phyloP scores from a whole-genome alignment of 495 filamentous ascomycete species.

The Tuber microsphaerosporum region DNA sequence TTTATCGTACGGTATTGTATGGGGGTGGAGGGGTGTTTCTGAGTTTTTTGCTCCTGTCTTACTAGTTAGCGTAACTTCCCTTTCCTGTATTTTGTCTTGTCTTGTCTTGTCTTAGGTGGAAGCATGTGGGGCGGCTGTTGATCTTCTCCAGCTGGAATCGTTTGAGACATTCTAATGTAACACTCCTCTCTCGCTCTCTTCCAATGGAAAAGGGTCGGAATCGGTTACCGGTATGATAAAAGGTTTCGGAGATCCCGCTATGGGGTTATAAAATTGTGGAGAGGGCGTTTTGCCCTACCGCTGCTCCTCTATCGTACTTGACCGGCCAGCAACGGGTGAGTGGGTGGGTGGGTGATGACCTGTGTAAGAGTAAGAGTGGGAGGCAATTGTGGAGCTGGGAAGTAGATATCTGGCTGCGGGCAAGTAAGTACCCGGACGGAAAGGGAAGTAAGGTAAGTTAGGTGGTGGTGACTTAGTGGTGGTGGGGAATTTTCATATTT shows the following conservation, averaged over 20 bases:
- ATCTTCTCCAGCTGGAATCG: not conserved
- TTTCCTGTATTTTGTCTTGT: not conserved
- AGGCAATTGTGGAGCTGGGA: not conserved
- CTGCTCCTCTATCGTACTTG: not conserved
- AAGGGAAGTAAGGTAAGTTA: not conserved
- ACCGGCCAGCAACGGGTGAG: not conserved
- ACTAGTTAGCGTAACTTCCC: not conserved
- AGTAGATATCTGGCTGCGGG: not conserved
- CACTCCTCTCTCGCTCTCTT: not conserved
- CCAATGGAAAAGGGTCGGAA: not conserved
- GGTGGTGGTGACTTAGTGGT: not conserved
- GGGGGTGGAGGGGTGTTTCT: not conserved
- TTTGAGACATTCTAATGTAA: not conserved
- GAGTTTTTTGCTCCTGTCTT: not conserved
- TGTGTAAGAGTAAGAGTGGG: not conserved
- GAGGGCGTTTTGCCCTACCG: not conserved
- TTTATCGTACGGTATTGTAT: too few species aligned
- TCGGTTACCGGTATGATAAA: not conserved
- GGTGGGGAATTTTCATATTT: not conserved
- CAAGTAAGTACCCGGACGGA: not conserved
- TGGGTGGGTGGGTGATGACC: not conserved
- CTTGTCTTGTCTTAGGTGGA: not conserved
- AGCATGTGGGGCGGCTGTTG: not conserved
- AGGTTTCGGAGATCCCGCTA: not conserved
- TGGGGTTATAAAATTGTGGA: not conserved